Evolutionary conservation across 495 filamentous ascomycete species (phyloP).

Genomic region (Neurospora cerealis): DNA sequence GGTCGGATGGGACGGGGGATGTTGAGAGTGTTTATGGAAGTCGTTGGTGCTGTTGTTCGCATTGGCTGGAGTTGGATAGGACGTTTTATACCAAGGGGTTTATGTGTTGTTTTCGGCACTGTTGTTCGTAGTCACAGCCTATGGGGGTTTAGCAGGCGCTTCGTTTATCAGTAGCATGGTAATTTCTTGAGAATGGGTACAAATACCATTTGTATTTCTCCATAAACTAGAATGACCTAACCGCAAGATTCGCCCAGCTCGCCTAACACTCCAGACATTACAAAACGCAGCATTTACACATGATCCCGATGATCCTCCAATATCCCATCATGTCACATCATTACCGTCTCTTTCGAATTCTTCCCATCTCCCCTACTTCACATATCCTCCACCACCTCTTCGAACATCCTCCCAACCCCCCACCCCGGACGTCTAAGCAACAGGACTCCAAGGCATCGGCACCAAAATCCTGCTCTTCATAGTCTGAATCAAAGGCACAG

Average conservation of each 20-base stretch:
- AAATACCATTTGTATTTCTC: no score
- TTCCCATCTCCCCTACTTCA: no score
- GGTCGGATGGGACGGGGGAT: background rate
- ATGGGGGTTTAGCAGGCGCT: constrained; percentile 7
- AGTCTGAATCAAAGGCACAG: constrained; percentile 87
- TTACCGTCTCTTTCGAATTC: no score
- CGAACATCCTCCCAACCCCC: no score
- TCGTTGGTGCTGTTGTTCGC: constrained; percentile 5
- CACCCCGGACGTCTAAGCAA: constrained; percentile 45
- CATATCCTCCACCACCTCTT: no score
- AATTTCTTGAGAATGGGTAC: background rate
- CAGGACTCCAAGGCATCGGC: constrained; percentile 92
- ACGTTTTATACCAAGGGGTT: constrained; percentile 15
- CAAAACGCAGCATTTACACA: background rate
- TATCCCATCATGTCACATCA: no score
- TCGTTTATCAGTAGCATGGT: background rate
- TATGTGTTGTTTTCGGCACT: constrained; percentile 16
- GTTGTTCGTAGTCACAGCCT: constrained; percentile 1
- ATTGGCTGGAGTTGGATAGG: constrained; percentile 18
- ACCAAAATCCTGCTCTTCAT: constrained; percentile 94
- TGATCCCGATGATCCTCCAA: background rate
- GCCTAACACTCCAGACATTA: background rate
- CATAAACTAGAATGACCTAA: no score
- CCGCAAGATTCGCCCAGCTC: background rate
- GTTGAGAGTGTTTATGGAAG: background rate